Percentiles rank a stretch among this genome's conserved stretches.
These are phyloP conservation scores for Rhinocladiella mackenziei DNA, from an alignment of 2,329 filamentous ascomycete species.

Conservation along the genomic window DNA sequence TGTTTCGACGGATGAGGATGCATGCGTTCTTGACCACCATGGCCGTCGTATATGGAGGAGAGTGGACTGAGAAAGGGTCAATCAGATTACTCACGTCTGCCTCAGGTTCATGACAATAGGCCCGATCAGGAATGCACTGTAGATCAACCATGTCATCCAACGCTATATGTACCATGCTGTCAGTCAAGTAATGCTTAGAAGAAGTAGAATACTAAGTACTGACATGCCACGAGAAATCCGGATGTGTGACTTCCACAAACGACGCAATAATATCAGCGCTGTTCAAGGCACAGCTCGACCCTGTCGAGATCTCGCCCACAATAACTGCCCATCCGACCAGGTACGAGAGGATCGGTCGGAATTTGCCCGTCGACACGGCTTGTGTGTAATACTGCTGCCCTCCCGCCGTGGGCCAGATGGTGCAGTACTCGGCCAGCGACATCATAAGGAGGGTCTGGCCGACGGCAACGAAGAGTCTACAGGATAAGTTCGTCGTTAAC, in stretches of 20 bases:
- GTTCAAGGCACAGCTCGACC: slow-evolving; percentile 22
- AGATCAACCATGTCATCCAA: slow-evolving; percentile 25
- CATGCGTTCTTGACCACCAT: too few relatives aligned
- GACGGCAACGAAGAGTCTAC: slow-evolving; percentile 20
- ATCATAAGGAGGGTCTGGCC: slow-evolving; percentile 24
- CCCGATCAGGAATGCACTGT: slow-evolving; percentile 20
- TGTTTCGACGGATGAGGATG: background rate
- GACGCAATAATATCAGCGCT: slow-evolving; percentile 24
- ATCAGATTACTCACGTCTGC: slow-evolving; percentile 21
- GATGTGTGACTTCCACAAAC: slow-evolving; percentile 23
- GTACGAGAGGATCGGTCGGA: slow-evolving; percentile 19
- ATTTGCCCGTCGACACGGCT: slow-evolving; percentile 18
- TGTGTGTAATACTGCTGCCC: slow-evolving; percentile 25
- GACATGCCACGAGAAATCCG: slow-evolving; percentile 20
- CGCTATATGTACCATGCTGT: slow-evolving; percentile 5
- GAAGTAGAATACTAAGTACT: background rate
- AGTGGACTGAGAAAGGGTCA: too few relatives aligned
- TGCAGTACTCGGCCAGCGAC: slow-evolving; percentile 22
- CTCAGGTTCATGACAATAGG: slow-evolving; percentile 22
- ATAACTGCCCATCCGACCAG: slow-evolving; percentile 24
- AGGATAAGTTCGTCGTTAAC: background rate
- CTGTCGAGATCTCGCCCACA: slow-evolving; percentile 22
- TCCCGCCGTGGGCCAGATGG: slow-evolving; percentile 23
- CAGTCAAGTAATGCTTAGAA: slow-evolving; percentile 3
- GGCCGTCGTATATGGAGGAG: too few relatives aligned